These are phyloP conservation scores for Yamadazyma philogaea DNA, from an alignment of 805 yeast genomes.

Conservation along the genomic window DNA sequence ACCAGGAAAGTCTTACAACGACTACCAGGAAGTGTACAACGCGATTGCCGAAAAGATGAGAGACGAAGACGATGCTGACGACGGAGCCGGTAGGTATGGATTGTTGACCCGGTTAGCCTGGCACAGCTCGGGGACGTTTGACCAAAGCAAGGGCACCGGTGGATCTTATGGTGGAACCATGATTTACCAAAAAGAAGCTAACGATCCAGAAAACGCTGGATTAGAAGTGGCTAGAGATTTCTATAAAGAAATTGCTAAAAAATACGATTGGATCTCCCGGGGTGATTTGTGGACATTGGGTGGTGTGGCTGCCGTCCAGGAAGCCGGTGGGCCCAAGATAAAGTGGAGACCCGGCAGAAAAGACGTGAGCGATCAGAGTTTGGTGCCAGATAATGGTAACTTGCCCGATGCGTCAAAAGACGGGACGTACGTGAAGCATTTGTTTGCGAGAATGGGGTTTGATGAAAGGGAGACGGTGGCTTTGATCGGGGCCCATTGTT, in stretches of 20 bases:
- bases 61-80: constrained; percentile 41
- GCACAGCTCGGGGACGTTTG: constrained; percentile 37
- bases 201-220: constrained; percentile 56
- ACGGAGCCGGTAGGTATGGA: constrained; percentile 38
- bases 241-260: constrained; percentile 51
- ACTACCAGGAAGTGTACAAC: constrained; percentile 66
- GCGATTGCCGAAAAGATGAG: constrained; percentile 64
- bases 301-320: constrained; percentile 77
- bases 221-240: constrained; percentile 55
- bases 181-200: constrained; percentile 30
- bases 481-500: constrained; percentile 41
- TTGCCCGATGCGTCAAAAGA: constrained; percentile 72
- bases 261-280: constrained; percentile 67
- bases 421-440: constrained; percentile 58
- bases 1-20: constrained; percentile 39
- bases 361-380: constrained; percentile 47
- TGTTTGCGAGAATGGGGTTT: constrained; percentile 56
- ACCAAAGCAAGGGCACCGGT: constrained; percentile 25
- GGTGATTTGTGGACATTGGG: constrained; percentile 81
- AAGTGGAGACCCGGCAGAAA: constrained; percentile 83
- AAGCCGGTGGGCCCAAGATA: constrained; percentile 72
- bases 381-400: constrained; percentile 64
- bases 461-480: constrained; percentile 41
- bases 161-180: constrained; percentile 40
- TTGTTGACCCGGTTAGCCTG: constrained; percentile 37